Evolutionary conservation across 495 filamentous ascomycete genomes (phyloP).

Genomic region (Daldinia bambusicola): DNA sequence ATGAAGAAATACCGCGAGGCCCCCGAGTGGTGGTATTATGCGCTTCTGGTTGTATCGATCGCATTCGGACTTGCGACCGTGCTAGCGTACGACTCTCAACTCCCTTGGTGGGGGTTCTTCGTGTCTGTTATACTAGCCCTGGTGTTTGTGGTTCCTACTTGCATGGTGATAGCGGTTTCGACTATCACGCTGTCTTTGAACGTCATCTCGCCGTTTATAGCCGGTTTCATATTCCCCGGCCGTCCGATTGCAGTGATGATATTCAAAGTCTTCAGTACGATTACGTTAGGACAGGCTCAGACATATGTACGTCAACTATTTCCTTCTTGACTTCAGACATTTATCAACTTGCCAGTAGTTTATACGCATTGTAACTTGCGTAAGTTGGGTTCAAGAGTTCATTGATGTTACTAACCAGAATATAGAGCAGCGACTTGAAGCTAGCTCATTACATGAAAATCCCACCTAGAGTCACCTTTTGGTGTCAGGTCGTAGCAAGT

Average conservation of each 20-base stretch:
- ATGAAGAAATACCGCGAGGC: slow-evolving; percentile 69
- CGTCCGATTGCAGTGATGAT: slow-evolving; percentile 71
- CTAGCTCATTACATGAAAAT: slow-evolving; percentile 75
- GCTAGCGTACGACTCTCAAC: slow-evolving; percentile 62
- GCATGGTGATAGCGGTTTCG: slow-evolving; percentile 64
- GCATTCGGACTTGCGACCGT: slow-evolving; percentile 63
- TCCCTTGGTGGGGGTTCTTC: slow-evolving; percentile 60
- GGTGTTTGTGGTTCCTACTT: slow-evolving; percentile 64
- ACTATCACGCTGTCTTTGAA: slow-evolving; percentile 67
- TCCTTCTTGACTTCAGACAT: too few relatives aligned
- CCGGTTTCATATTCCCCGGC: slow-evolving; percentile 72
- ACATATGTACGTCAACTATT: slow-evolving; percentile 49
- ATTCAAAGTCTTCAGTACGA: slow-evolving; percentile 71
- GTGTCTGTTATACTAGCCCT: slow-evolving; percentile 60
- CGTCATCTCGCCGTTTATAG: slow-evolving; percentile 70
- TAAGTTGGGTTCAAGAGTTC: neutral
- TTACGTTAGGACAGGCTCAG: slow-evolving; percentile 66
- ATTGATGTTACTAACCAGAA: slow-evolving; percentile 33
- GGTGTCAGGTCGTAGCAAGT: slow-evolving; percentile 64
- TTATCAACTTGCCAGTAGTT: too few relatives aligned
- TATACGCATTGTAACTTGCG: neutral
- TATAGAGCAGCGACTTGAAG: slow-evolving; percentile 60
- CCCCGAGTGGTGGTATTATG: slow-evolving; percentile 72
- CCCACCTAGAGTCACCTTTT: slow-evolving; percentile 68
- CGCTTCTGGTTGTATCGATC: slow-evolving; percentile 60